These are phyloP conservation scores for Pseudoperonospora humuli DNA, from an alignment of 352 stramenopile species.

Conservation along the genomic window DNA sequence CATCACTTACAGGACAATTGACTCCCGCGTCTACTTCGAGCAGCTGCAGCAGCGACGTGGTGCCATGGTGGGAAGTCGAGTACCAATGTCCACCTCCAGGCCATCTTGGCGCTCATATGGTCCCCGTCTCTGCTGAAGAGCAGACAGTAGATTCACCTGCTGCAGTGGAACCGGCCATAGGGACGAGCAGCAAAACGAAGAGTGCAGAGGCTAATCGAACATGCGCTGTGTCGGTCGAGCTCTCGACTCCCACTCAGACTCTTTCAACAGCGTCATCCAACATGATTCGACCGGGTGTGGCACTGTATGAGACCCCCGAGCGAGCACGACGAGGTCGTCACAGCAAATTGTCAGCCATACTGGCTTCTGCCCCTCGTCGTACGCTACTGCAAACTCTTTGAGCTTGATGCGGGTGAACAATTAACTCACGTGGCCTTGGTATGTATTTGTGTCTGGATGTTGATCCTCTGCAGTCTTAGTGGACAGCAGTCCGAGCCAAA, in stretches of 20 bases:
- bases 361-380: slow-evolving; percentile 19
- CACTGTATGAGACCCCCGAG: slow-evolving; percentile 39
- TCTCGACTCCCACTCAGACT: slow-evolving; percentile 4
- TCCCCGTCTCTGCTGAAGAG: slow-evolving; percentile 25
- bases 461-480: slow-evolving; percentile 18
- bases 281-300: slow-evolving; percentile 6
- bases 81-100: slow-evolving; percentile 47
- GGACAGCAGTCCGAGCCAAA: slow-evolving; percentile 58
- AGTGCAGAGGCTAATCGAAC: neutral
- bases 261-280: neutral
- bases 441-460: no score
- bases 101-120: slow-evolving; percentile 41
- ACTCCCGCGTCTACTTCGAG: slow-evolving; percentile 28
- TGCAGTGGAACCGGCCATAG: neutral
- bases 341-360: slow-evolving; percentile 9
- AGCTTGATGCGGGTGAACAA: neutral
- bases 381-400: slow-evolving; percentile 5
- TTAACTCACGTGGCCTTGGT: slow-evolving; percentile 2
- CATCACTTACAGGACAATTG: slow-evolving; percentile 10
- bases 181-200: neutral
- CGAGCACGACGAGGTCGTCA: slow-evolving; percentile 25
- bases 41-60: slow-evolving; percentile 22
- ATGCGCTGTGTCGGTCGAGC: neutral
- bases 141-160: slow-evolving; percentile 3
- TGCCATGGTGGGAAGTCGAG: slow-evolving; percentile 54